phyloP scores from a whole-genome alignment of 495 filamentous ascomycete species.

The Achaetomiella virescens region DNA sequence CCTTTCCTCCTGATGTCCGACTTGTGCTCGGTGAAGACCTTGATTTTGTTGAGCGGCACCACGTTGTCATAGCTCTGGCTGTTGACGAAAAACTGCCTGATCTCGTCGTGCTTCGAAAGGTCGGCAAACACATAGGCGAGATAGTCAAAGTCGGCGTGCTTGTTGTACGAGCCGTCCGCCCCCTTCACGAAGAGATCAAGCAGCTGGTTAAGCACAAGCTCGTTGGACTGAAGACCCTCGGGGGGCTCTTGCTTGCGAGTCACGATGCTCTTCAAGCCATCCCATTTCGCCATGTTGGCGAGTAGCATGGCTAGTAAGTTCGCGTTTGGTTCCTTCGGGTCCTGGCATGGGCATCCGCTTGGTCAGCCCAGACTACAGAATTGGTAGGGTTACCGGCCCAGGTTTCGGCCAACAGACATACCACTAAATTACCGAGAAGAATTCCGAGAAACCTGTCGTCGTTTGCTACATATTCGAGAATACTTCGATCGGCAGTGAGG shows the following conservation, averaged over 20 bases:
- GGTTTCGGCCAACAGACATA: constrained; percentile 45
- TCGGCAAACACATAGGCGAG: constrained; percentile 91
- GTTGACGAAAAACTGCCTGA: constrained; percentile 68
- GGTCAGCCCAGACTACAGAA: neutral
- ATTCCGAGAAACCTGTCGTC: constrained; percentile 79
- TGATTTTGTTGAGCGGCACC: constrained; percentile 80
- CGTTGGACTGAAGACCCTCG: constrained; percentile 56
- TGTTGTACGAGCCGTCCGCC: constrained; percentile 72
- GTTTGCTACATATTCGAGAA: constrained; percentile 62
- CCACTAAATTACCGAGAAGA: constrained; percentile 64
- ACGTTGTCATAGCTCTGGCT: constrained; percentile 69
- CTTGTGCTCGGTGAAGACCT: constrained; percentile 85
- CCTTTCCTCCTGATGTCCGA: constrained; percentile 75
- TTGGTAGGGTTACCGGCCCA: neutral
- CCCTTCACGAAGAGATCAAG: constrained; percentile 95
- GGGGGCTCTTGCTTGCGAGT: constrained; percentile 56
- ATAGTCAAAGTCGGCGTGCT: constrained; percentile 83
- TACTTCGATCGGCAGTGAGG: constrained; percentile 68
- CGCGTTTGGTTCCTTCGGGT: constrained; percentile 59
- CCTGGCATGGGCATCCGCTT: constrained; percentile 25
- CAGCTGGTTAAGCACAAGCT: constrained; percentile 76
- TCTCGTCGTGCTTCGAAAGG: constrained; percentile 67
- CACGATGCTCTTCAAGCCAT: constrained; percentile 60
- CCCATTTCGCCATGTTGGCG: constrained; percentile 81
- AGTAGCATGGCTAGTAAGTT: constrained; percentile 86